These are phyloP conservation scores for Pyricularia grisea DNA, from an alignment of 2,329 filamentous ascomycete genomes.

Conservation along the genomic window DNA sequence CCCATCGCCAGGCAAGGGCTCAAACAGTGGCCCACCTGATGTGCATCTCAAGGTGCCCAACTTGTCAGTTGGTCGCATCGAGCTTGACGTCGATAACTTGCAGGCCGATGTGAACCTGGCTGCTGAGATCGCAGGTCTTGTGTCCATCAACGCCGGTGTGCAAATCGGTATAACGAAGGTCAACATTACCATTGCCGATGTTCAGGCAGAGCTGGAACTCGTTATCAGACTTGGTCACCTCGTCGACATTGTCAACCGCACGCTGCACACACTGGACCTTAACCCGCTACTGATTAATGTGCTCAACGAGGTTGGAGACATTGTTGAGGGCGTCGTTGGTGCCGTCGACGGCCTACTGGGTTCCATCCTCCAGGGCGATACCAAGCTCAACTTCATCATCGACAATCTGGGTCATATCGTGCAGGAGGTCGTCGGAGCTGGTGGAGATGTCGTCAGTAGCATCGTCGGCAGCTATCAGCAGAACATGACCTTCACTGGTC, in stretches of 20 bases:
- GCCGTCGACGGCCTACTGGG: slow-evolving; percentile 50
- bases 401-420: slow-evolving; percentile 56
- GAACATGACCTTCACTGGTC: slow-evolving; percentile 46
- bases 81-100: slow-evolving; percentile 50
- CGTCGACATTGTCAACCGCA: slow-evolving; percentile 51
- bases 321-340: slow-evolving; percentile 44
- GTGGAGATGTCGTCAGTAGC: slow-evolving; percentile 30
- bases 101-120: slow-evolving; percentile 50
- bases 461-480: slow-evolving; percentile 49
- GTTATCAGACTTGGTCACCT: slow-evolving; percentile 50
- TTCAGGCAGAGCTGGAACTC: slow-evolving; percentile 48
- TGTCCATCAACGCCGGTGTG: slow-evolving; percentile 44
- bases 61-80: slow-evolving; percentile 48
- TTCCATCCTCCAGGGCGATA: slow-evolving; percentile 46
- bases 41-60: slow-evolving; percentile 48
- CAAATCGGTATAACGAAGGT: slow-evolving; percentile 38
- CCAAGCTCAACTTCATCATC: slow-evolving; percentile 43
- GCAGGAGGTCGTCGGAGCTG: slow-evolving; percentile 42
- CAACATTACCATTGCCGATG: slow-evolving; percentile 53
- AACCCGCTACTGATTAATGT: slow-evolving; percentile 51
- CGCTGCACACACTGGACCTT: slow-evolving; percentile 47
- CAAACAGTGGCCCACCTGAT: slow-evolving; percentile 31
- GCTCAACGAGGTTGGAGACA: slow-evolving; percentile 40
- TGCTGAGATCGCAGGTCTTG: slow-evolving; percentile 48
- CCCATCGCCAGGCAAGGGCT: slow-evolving; percentile 18